These are phyloP conservation scores for Calonectria pteridis DNA, from an alignment of 2,329 filamentous ascomycete genomes.

Conservation along the genomic window DNA sequence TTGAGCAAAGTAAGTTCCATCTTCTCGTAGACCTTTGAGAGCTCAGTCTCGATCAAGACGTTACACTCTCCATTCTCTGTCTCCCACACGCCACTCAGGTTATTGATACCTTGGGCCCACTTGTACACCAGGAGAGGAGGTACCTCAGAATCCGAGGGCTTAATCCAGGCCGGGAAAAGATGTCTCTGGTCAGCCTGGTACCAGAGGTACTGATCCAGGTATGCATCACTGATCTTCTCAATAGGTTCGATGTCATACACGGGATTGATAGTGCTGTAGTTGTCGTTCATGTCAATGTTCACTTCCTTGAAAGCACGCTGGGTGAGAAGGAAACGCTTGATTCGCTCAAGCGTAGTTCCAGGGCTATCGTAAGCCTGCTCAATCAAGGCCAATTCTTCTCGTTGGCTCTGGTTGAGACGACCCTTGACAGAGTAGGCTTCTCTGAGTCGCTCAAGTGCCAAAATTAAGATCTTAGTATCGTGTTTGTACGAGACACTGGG, in stretches of 20 bases:
- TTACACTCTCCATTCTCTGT: conserved; percentile 95
- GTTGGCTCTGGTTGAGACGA: conserved; percentile 94
- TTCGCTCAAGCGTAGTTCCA: conserved; percentile 93
- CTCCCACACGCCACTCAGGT: conserved; percentile 95
- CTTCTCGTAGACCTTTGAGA: conserved; percentile 99
- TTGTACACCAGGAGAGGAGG: conserved; percentile 96
- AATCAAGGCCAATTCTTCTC: conserved; percentile 95
- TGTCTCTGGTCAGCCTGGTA: conserved; percentile 98
- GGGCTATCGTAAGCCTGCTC: conserved; percentile 99
- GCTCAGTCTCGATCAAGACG: conserved; percentile 97
- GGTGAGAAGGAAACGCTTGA: conserved; percentile 97
- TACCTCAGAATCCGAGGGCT: conserved; percentile 97
- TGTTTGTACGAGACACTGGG: conserved; percentile 99
- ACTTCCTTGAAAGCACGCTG: conserved; percentile 99
- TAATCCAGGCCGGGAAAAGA: conserved; percentile 98
- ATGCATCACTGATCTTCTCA: conserved; percentile 99
- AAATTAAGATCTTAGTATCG: conserved; percentile 97
- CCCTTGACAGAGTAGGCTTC: conserved; percentile 99
- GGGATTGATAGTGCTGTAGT: conserved; percentile 98
- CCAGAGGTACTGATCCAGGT: conserved; percentile 98
- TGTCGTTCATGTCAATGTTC: conserved; percentile 99
- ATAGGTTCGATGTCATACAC: conserved; percentile 99
- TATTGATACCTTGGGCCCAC: conserved; percentile 99
- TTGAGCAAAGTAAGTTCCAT: conserved; percentile 97
- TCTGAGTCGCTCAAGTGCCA: conserved; percentile 90